phyloP scores from a whole-genome alignment of 2,329 filamentous ascomycete genomes.

The Penicillium nordicum region DNA sequence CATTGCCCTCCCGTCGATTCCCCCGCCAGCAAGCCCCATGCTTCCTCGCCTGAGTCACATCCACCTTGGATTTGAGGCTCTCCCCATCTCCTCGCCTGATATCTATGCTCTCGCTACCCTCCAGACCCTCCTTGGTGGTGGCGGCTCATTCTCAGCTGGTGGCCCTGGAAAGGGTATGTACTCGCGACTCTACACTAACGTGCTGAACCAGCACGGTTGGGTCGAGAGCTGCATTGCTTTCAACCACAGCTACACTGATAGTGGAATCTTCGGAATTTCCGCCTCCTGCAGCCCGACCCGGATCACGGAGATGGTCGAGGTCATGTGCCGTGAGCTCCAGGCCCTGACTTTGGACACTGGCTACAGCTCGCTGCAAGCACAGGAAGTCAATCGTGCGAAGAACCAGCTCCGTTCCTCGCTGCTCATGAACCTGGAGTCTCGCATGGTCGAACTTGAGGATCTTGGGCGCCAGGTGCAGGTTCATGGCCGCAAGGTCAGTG shows the following conservation, averaged over 20 bases:
- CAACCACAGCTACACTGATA: slow-evolving; percentile 96
- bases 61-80: slow-evolving; percentile 90
- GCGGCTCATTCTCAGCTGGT: slow-evolving; percentile 93
- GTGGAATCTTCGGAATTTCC: slow-evolving; percentile 89
- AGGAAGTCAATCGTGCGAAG: slow-evolving; percentile 88
- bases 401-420: slow-evolving; percentile 88
- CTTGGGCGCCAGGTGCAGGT: slow-evolving; percentile 92
- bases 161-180: slow-evolving; percentile 99
- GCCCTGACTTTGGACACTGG: slow-evolving; percentile 73
- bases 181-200: slow-evolving; percentile 93
- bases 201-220: slow-evolving; percentile 96
- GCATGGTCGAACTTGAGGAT: slow-evolving; percentile 97
- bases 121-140: slow-evolving; percentile 91
- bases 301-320: slow-evolving; percentile 81
- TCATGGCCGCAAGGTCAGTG: slow-evolving; percentile 88
- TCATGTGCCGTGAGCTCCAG: slow-evolving; percentile 88
- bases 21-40: slow-evolving; percentile 72
- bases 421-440: slow-evolving; percentile 94
- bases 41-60: slow-evolving; percentile 84
- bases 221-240: slow-evolving; percentile 94
- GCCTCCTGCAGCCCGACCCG: slow-evolving; percentile 77
- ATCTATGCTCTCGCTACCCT: slow-evolving; percentile 95
- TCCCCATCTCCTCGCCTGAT: slow-evolving; percentile 84
- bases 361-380: slow-evolving; percentile 65
- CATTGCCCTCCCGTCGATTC: slow-evolving; percentile 76